phyloP scores from a whole-genome alignment of 2,329 filamentous ascomycete genomes.

The Cytospora schulzeri region DNA sequence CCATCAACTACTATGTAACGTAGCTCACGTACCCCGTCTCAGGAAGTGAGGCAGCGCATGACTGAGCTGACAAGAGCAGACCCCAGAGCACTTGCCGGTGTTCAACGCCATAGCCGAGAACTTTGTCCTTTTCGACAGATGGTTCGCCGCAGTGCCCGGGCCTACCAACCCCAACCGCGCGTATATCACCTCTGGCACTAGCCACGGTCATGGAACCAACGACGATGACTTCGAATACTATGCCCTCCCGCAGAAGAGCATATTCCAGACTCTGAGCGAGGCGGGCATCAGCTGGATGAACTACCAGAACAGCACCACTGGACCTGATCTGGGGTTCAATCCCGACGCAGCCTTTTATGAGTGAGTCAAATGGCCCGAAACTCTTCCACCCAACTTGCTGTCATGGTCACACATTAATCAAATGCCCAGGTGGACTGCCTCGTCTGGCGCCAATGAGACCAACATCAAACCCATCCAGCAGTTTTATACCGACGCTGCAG shows the following conservation, averaged over 20 bases:
- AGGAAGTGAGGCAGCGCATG: no score
- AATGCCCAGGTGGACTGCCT: slow-evolving; percentile 34
- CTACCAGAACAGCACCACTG: slow-evolving; percentile 45
- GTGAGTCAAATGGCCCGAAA: not conserved
- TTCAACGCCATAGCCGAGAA: slow-evolving; percentile 45
- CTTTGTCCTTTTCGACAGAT: slow-evolving; percentile 47
- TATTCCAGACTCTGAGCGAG: slow-evolving; percentile 47
- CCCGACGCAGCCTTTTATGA: slow-evolving; percentile 47
- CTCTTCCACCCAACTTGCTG: not conserved
- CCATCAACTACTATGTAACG: slow-evolving; percentile 44
- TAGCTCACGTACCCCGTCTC: not conserved
- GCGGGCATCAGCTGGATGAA: slow-evolving; percentile 47
- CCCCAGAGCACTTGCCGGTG: slow-evolving; percentile 43
- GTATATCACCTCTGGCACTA: slow-evolving; percentile 37
- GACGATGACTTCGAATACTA: slow-evolving; percentile 34
- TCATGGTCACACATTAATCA: not conserved
- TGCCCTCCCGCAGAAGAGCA: slow-evolving; percentile 36
- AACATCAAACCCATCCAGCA: slow-evolving; percentile 37
- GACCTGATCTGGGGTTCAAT: slow-evolving; percentile 31
- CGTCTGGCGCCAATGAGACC: slow-evolving; percentile 10
- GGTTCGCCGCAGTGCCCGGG: slow-evolving; percentile 37
- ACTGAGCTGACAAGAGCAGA: slow-evolving; percentile 18
- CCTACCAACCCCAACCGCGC: slow-evolving; percentile 47
- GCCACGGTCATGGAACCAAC: slow-evolving; percentile 37
- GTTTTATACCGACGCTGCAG: slow-evolving; percentile 48